Evolutionary conservation across 139 green algal species (phyloP).

Genomic region (Chlorella sorokiniana): DNA sequence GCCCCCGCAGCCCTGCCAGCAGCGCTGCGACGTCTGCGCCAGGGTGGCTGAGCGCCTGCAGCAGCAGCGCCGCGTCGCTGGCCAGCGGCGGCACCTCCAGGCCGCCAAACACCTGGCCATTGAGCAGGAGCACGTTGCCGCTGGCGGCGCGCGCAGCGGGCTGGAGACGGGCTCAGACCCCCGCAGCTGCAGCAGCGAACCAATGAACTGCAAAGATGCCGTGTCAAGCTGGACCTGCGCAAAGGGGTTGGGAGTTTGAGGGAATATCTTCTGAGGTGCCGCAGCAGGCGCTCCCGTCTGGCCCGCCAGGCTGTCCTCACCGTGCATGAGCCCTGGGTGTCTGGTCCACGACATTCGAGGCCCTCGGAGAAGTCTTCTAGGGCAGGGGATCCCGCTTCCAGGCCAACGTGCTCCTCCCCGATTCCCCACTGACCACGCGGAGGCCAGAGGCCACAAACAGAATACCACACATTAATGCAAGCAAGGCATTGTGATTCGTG

Average conservation of each 20-base stretch:
- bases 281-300: no score
- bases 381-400: neutral
- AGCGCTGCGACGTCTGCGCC: conserved; percentile 16
- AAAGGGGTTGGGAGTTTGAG: neutral
- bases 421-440: neutral
- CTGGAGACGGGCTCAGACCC: conserved; percentile 24
- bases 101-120: conserved; percentile 74
- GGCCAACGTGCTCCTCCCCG: neutral
- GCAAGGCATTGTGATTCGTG: no score
- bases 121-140: conserved; percentile 75
- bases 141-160: conserved; percentile 7
- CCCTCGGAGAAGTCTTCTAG: conserved; percentile 2
- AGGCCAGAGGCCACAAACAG: neutral
- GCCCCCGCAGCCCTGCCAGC: conserved; percentile 66
- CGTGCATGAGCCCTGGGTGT: neutral
- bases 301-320: neutral
- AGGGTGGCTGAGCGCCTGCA: conserved; percentile 42
- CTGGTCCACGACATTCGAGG: neutral
- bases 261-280: no score
- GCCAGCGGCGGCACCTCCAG: conserved; percentile 42
- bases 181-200: conserved; percentile 78
- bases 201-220: conserved; percentile 13
- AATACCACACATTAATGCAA: conserved; percentile 2
- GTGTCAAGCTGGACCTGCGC: neutral
- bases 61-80: conserved; percentile 62